Base-by-base conservation (phyloP, 495 filamentous ascomycete species). In the Beverwykella pulmonaria region DNA sequence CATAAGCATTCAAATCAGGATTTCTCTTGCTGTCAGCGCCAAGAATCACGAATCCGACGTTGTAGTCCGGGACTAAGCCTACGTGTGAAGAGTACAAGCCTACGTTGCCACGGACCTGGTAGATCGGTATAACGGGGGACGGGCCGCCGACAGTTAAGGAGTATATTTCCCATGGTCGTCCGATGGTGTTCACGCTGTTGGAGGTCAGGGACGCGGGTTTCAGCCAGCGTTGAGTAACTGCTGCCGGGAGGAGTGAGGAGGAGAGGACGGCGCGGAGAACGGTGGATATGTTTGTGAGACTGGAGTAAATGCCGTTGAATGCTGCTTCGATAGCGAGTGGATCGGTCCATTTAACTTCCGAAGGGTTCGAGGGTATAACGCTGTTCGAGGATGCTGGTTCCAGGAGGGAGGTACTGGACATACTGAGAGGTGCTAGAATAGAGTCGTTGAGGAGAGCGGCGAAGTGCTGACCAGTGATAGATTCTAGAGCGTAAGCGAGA, bases 161-260 rank as follows among this genome's bases (percentile, higher is more conserved):
- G 49, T 72, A 75, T 30, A 82, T 81, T 54, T 80, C 78, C 79
- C 79, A 81, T 2, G 80, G 80, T 4, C 65, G 54, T 19, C 83
- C 84, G 20, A 84, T 53, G 0, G 79, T 59, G 65, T 83, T 80
- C 19, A 73, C 76, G 0, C 78, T 74, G 59, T 81, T 80, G 62
- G 81, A 82, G 60, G 83, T 84, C 22, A 77, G 73, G 56, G 83
- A 77, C 6, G 77, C 75, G 0, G 83, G 84, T 66, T 84, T 79
- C 61, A 81, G 66, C 77, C 77, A 80, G 61, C 69, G 79, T 27
- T 69, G 74, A 19, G 69, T 84, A 70, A 25, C 75, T 72, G 36
- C 72, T 58, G 53, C 74, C 48, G 54, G 71, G 47, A 78, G 75
- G 74, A 81, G 64, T 69, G 74, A 77, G 2, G 80, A 79, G 72